Conservation (phyloP, 305 asterid genomes). For the Fraxinus xanthoxyloides region DNA sequence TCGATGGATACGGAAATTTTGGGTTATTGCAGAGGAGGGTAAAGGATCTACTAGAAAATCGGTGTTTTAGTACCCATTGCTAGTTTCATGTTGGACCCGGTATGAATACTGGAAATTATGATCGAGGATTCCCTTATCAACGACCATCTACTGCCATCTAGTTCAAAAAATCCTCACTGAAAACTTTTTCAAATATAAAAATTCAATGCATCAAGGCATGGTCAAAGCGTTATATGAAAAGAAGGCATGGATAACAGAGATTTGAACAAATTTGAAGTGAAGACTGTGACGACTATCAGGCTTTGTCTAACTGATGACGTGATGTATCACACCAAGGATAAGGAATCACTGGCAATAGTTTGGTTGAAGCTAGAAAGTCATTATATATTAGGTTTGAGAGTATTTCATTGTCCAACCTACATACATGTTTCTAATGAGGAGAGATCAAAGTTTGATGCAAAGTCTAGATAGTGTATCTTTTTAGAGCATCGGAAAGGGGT, state of each 20-base stretch:
- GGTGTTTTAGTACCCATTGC: neutral
- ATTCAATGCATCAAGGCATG: neutral
- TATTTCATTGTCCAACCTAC: neutral
- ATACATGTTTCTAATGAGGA: neutral
- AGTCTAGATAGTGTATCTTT: neutral
- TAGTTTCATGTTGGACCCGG: neutral
- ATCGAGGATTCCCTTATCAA: neutral
- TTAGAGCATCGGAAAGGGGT: neutral
- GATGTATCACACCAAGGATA: neutral
- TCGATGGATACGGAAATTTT: neutral
- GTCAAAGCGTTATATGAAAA: neutral
- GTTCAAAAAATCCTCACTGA: neutral
- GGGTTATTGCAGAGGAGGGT: neutral
- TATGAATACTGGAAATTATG: neutral
- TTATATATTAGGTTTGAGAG: neutral
- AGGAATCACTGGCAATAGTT: neutral
- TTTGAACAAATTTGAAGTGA: neutral
- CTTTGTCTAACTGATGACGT: neutral
- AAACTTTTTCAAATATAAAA: too few species aligned
- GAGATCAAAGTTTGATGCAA: neutral
- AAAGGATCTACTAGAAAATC: neutral
- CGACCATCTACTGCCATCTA: neutral
- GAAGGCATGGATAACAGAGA: neutral
- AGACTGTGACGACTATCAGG: neutral
- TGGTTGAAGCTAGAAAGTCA: neutral